Base-by-base conservation (phyloP, 352 stramenopile genomes). In the Phytophthora cryptogea region DNA sequence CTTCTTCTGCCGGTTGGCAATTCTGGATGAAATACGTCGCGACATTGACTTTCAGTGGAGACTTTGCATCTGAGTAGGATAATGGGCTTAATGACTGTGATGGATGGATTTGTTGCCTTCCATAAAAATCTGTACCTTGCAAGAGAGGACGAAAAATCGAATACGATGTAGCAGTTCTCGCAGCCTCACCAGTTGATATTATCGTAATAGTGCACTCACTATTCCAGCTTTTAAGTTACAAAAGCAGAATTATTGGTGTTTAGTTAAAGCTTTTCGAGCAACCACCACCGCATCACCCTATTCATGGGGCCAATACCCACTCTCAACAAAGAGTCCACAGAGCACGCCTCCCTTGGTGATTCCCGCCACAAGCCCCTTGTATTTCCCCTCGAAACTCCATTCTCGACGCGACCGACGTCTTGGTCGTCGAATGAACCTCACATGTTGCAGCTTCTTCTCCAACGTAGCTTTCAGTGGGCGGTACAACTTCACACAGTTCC, bases 311-410 rank as follows among this genome's bases (percentile, higher is more conserved):
- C 51, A 67, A 20, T 48, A 67, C 6, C 52, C 42, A 14, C 17
- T 63, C 23, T 48, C 52, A 6, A 63, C 14, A 53, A 56, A 68
- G 46, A 68, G 46, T 8, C 60, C 60, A 32, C 60, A 68, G 5
- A 64, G 40, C 44, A 68, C 54, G 17, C 53, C 60, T 8, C 45
- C 45, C 4, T 55, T 16, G 6, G 53, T 54, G 6, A 68, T 35
- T n/a, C 60, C 53, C 6, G 60, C 60, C 41, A 54, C 53, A 8
- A 68, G 28, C 26, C 53, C 60, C 28, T 58, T 49, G 32, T 63
- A 68, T 32, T 32, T 56, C 3, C 37, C 39, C 1, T 14, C 39
- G 31, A 50, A 16, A 23, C 23, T 48, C 56, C 40, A 40, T 30
- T 64, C 46, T 37, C 40, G 40, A 37, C 46, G 41, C 8, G 41